These are phyloP conservation scores for Phytophthora ohioensis DNA, from an alignment of 352 stramenopile genomes.

Conservation along the genomic window DNA sequence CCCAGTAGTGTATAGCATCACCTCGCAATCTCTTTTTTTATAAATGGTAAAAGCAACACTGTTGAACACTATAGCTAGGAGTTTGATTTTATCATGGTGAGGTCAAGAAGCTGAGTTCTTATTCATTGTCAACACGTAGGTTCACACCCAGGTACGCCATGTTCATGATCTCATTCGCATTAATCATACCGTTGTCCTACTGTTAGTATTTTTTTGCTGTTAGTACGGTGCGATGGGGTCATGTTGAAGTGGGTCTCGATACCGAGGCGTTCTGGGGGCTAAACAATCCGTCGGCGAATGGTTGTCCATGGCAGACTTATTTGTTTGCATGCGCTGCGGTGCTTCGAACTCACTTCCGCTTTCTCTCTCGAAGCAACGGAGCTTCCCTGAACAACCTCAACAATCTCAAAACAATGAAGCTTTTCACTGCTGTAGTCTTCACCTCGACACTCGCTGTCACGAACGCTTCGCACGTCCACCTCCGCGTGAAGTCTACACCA, in stretches of 20 bases:
- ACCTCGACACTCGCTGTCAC: background rate
- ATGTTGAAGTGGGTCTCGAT: background rate
- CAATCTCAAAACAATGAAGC: constrained; percentile 1
- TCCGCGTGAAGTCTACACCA: background rate
- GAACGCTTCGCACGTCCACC: constrained; percentile 8
- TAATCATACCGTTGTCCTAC: background rate
- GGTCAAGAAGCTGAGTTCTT: too few species aligned
- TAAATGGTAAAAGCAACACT: constrained; percentile 10
- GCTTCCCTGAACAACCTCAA: background rate
- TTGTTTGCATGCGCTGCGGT: background rate
- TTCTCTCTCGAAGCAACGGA: constrained; percentile 4
- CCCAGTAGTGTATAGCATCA: constrained; percentile 5
- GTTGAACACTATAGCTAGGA: background rate
- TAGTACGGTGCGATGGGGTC: background rate
- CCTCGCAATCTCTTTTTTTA: constrained; percentile 14
- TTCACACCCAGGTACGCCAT: too few species aligned
- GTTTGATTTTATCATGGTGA: too few species aligned
- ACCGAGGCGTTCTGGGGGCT: background rate
- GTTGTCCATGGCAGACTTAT: background rate
- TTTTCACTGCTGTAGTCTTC: background rate
- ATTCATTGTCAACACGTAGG: too few species aligned
- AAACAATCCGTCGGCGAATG: background rate
- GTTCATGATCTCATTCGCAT: background rate
- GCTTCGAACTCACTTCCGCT: constrained; percentile 17
- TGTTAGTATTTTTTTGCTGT: background rate